These are phyloP conservation scores for Aspergillus hancockii DNA, from an alignment of 495 filamentous ascomycete genomes.

Conservation along the genomic window DNA sequence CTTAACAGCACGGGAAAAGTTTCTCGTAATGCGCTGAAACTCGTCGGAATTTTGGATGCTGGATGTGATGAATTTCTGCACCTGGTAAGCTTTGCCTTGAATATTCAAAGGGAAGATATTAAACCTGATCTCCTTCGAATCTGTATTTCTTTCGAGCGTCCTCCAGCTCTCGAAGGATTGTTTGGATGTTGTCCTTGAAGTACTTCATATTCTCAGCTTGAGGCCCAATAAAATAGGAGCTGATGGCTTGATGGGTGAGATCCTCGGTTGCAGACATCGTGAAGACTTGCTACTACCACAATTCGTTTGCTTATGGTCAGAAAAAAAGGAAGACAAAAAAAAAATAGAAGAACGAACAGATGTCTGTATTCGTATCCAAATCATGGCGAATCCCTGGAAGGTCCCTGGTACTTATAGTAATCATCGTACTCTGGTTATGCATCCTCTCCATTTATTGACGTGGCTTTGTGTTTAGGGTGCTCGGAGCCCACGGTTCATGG, in stretches of 20 bases:
- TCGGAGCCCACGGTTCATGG: too few species aligned
- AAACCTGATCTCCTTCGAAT: slow-evolving; percentile 25
- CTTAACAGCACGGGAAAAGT: slow-evolving; percentile 26
- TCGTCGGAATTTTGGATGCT: slow-evolving; percentile 24
- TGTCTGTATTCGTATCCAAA: too few species aligned
- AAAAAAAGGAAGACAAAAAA: not conserved
- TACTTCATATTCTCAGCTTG: slow-evolving; percentile 40
- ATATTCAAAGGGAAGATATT: not conserved
- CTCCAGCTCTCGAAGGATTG: slow-evolving; percentile 35
- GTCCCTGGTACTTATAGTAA: not conserved
- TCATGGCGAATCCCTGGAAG: not conserved
- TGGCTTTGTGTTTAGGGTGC: too few species aligned
- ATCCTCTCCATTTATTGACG: too few species aligned
- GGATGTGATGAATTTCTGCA: slow-evolving; percentile 35
- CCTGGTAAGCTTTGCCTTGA: not conserved
- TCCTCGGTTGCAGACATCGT: not conserved
- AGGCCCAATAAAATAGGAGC: slow-evolving; percentile 44
- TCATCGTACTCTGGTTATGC: too few species aligned
- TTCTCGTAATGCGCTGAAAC: slow-evolving; percentile 27
- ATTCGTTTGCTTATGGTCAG: not conserved
- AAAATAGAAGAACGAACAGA: not conserved
- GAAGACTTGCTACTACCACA: not conserved
- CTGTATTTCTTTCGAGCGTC: slow-evolving; percentile 29
- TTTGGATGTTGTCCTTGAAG: slow-evolving; percentile 36
- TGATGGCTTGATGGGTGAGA: slow-evolving; percentile 36